Conservation (phyloP, 192 early-diverging fungal genomes). For the Coemansia sp. region DNA sequence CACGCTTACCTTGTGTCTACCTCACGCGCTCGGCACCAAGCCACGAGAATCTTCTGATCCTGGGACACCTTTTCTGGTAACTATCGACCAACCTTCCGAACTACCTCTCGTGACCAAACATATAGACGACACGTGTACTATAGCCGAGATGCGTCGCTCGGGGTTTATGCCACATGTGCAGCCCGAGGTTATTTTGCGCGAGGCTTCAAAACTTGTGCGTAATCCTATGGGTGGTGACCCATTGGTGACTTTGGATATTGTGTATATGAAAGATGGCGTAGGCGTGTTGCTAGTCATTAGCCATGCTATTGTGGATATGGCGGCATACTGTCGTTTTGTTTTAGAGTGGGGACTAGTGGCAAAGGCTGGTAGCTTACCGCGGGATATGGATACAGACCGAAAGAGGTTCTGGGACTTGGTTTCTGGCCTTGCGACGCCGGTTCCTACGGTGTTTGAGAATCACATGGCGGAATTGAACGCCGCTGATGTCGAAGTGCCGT, state of each 20-base stretch:
- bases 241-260: slow-evolving; percentile 25
- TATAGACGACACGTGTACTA: slow-evolving; percentile 6
- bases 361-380: neutral
- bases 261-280: slow-evolving; percentile 36
- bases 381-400: slow-evolving; percentile 12
- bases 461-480: slow-evolving; percentile 5
- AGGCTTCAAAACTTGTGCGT: neutral
- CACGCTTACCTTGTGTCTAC: slow-evolving; percentile 18
- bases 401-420: slow-evolving; percentile 16
- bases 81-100: neutral
- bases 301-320: slow-evolving; percentile 27
- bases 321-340: neutral
- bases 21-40: slow-evolving; percentile 16
- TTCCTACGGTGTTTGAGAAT: neutral
- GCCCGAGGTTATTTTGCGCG: slow-evolving; percentile 11
- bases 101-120: slow-evolving; percentile 15
- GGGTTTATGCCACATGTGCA: slow-evolving; percentile 17
- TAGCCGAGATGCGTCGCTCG: slow-evolving; percentile 17
- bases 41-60: neutral
- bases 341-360: slow-evolving; percentile 20
- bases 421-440: neutral
- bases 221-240: slow-evolving; percentile 34
- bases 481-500: neutral
- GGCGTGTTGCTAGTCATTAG: slow-evolving; percentile 21
- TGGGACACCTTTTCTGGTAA: slow-evolving; percentile 2